Evolutionary conservation across 2,329 filamentous ascomycete species (phyloP).

Genomic region (Colletotrichum sp.): DNA sequence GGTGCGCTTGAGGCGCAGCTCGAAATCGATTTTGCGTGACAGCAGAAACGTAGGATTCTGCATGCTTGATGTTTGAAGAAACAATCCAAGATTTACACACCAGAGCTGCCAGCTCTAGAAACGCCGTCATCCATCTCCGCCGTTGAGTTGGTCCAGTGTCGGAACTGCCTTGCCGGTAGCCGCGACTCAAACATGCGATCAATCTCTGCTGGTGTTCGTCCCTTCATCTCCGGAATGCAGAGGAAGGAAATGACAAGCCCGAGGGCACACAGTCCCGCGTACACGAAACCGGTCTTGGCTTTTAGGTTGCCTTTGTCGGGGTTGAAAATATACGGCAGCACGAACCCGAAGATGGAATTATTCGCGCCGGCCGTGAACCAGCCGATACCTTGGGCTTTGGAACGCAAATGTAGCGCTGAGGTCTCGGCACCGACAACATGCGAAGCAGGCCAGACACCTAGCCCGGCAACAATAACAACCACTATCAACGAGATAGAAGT

Average conservation of each 20-base stretch:
- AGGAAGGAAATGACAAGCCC: conserved; percentile 44
- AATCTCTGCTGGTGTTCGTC: conserved; percentile 50
- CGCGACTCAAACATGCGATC: conserved; percentile 42
- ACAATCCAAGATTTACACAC: not conserved
- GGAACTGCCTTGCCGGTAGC: conserved; percentile 32
- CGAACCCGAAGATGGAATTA: conserved; percentile 48
- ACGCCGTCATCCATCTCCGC: not conserved
- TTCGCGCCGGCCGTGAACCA: conserved; percentile 45
- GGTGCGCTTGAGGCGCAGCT: not conserved
- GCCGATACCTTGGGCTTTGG: conserved; percentile 47
- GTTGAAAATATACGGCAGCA: conserved; percentile 57
- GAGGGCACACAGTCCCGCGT: conserved; percentile 38
- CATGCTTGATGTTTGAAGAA: not conserved
- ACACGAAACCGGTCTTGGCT: conserved; percentile 47
- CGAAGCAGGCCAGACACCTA: conserved; percentile 48
- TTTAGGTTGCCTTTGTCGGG: conserved; percentile 39
- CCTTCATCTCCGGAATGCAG: conserved; percentile 59
- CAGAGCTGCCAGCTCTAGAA: not conserved
- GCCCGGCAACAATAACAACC: conserved; percentile 44
- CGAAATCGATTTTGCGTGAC: not conserved
- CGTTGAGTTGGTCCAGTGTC: conserved; percentile 15
- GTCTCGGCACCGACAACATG: conserved; percentile 48
- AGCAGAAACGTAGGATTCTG: not conserved
- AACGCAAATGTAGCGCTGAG: conserved; percentile 46
- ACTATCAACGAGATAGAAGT: conserved; percentile 44